Evolutionary conservation across 257 asterid species (phyloP).

Genomic region (Penstemon davidsonii): DNA sequence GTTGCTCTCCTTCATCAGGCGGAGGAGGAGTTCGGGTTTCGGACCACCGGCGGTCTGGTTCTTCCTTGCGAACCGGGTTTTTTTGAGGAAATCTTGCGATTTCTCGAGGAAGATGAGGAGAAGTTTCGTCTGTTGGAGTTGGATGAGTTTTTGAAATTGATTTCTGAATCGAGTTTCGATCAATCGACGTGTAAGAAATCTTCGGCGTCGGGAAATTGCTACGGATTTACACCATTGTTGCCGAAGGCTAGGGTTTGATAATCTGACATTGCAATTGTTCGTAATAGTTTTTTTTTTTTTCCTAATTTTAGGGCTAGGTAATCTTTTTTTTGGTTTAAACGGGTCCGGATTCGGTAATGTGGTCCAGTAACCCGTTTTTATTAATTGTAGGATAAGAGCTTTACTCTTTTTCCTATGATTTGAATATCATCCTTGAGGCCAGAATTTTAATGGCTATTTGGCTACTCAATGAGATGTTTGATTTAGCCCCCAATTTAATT

Average conservation of each 20-base stretch:
- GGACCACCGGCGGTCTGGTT: constrained; percentile 50
- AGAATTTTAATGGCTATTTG: constrained; percentile 31
- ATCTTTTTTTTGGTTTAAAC: too few species aligned
- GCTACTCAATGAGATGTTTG: constrained; percentile 39
- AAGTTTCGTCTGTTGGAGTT: constrained; percentile 39
- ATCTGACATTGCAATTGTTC: not conserved
- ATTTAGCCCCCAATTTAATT: constrained; percentile 11
- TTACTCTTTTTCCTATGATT: too few species aligned
- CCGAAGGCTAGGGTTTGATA: constrained; percentile 48
- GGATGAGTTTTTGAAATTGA: constrained; percentile 42
- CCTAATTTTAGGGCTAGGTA: too few species aligned
- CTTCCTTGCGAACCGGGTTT: constrained; percentile 58
- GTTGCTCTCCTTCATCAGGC: constrained; percentile 51
- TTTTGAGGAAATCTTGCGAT: constrained; percentile 38
- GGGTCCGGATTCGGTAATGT: too few species aligned
- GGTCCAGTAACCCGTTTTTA: too few species aligned
- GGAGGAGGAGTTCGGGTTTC: constrained; percentile 74
- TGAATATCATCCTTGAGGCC: constrained; percentile 40
- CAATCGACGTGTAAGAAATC: constrained; percentile 19
- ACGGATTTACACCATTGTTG: constrained; percentile 46
- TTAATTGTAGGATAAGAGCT: too few species aligned
- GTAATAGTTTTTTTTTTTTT: not conserved
- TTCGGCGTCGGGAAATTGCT: constrained; percentile 22
- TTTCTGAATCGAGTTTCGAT: constrained; percentile 37
- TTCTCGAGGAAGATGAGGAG: constrained; percentile 52